Evolutionary conservation across 768 basidiomycete species (phyloP), one percentile per base, ranked within the genome.

Genomic region (Postia placenta): DNA sequence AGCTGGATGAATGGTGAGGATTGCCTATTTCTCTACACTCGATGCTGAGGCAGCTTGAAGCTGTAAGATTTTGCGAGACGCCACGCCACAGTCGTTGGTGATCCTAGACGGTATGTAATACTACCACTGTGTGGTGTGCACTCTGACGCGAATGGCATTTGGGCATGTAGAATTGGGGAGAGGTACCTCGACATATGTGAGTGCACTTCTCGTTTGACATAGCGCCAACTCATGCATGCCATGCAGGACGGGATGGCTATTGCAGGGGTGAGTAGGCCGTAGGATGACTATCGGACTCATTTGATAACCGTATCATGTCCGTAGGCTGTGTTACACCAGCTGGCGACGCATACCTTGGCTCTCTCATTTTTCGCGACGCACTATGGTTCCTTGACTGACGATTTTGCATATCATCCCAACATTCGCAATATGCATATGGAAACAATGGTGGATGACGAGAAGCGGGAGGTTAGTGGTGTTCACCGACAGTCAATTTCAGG

Each of bases 341-440:
- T 99, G 14, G 92, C 96, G 1, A 96, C 94, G 0, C 90, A 91
- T 59, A 93, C 91, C 0, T 71, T 96, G 4, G 85, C 94, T 11
- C 69, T 98, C 23, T 86, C 90, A 1, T 96, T 97, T 73, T 99
- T 99, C 60, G 95, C 96, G 28, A 99, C 96, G 0, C 96, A 99
- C 67, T 99, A 98, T 57, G 92, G 92, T 2, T 89, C 92, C 1
- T 74, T 98, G 37, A 96, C 95, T 6, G 91, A 96, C 57, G 95
- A 98, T 63, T 97, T 87, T 63, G 77, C 78, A 2, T 91, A 92
- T 58, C 91, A 94, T 61, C 87, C 90, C 1, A 96, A 94, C 60
- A 88, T 98, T 56, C 75, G 90, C 48, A 89, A 85, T 48, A 95
- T 95, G 86, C 84, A 96, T 66, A 97, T 99, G 96, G 77, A 86